Percentiles rank a stretch among this genome's conserved stretches.
phyloP scores from a whole-genome alignment of 2,329 filamentous ascomycete species.

The Aspergillus ibericus region DNA sequence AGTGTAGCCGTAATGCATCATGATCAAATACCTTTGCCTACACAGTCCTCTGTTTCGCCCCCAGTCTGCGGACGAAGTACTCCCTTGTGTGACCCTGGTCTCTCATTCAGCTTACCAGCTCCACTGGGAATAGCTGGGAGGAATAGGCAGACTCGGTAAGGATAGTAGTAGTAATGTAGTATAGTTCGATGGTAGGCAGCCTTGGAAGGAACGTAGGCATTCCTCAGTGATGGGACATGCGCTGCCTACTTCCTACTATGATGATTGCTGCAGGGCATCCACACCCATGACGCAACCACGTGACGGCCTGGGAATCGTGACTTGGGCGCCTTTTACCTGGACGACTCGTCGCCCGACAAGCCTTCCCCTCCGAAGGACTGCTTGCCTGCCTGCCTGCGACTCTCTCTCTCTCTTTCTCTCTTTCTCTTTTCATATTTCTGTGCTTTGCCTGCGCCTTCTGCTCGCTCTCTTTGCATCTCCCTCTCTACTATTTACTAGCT shows the following conservation, averaged over 20 bases:
- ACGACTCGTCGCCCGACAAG: conserved; percentile 19
- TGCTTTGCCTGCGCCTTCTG: conserved; percentile 9
- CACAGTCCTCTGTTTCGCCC: not conserved
- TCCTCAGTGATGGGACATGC: not conserved
- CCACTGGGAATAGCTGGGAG: not conserved
- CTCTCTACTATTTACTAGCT: conserved; percentile 11
- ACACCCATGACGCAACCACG: conserved; percentile 39
- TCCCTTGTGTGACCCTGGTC: not conserved
- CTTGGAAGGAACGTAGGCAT: not conserved
- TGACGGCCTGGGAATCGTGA: conserved; percentile 29
- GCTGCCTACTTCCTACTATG: not conserved
- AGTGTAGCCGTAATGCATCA: conserved; percentile 1
- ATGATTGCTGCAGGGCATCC: conserved; percentile 23
- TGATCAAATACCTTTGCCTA: conserved; percentile 1
- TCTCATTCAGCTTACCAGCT: not conserved
- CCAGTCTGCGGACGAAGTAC: not conserved
- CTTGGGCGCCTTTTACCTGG: conserved; percentile 23
- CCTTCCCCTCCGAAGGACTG: conserved; percentile 18
- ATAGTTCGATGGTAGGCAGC: not conserved
- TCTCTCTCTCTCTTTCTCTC: conserved; percentile 11
- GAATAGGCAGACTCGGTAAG: not conserved
- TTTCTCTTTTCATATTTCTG: conserved; percentile 2
- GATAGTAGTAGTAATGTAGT: not conserved
- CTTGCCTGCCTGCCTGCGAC: not conserved
- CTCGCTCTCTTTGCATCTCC: conserved; percentile 11